Conservation (phyloP, 768 basidiomycete species). For the Krasilnikovozyma curviuscula region DNA sequence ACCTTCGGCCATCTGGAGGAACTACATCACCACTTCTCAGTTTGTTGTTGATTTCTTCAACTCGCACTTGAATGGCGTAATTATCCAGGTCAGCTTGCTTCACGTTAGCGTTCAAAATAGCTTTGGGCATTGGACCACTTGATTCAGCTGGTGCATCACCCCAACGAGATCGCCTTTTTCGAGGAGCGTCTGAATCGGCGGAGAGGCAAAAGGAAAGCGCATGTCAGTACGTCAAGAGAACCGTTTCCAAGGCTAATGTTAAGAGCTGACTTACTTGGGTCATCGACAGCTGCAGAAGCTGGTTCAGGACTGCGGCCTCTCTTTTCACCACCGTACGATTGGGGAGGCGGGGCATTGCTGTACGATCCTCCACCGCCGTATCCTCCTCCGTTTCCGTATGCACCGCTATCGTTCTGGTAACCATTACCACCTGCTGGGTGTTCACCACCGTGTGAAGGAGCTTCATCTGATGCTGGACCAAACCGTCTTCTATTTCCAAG, state of each 20-base stretch:
- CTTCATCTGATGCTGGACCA: conserved; percentile 69
- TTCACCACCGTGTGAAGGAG: conserved; percentile 36
- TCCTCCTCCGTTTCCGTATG: neutral
- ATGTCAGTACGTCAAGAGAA: neutral
- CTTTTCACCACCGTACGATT: neutral
- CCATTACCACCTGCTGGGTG: neutral
- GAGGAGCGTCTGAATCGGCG: conserved; percentile 48
- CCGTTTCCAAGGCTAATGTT: neutral
- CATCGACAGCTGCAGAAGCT: neutral
- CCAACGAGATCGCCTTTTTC: conserved; percentile 94
- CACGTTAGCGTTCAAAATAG: conserved; percentile 61
- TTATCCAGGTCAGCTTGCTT: conserved; percentile 92
- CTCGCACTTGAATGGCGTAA: conserved; percentile 83
- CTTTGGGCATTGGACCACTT: conserved; percentile 81
- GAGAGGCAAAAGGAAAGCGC: conserved; percentile 21
- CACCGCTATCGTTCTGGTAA: conserved; percentile 16
- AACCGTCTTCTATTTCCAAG: conserved; percentile 77
- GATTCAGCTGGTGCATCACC: conserved; percentile 62
- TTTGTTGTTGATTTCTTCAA: conserved; percentile 96
- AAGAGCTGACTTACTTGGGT: neutral
- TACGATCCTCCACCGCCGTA: neutral
- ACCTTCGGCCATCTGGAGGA: conserved; percentile 88
- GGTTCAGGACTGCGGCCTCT: neutral
- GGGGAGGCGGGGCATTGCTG: neutral
- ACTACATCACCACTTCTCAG: conserved; percentile 82